Conservation (phyloP, 1,139 yeast species). For the Taphrina flavorubra region DNA sequence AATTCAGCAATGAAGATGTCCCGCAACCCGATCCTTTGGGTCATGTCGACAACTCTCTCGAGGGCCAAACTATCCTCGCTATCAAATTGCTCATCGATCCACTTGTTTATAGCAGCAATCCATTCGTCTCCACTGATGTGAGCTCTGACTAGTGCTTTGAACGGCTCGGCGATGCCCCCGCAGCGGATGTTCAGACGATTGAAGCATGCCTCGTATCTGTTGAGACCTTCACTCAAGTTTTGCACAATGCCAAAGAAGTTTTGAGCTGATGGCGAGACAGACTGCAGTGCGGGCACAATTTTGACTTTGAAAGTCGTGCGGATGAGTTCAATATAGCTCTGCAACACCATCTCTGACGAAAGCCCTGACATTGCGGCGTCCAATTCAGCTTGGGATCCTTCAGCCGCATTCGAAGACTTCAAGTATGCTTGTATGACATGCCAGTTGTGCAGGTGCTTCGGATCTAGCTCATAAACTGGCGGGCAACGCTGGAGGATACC, state of each 20-base stretch:
- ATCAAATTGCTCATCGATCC: background rate
- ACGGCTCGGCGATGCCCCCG: conserved; percentile 7
- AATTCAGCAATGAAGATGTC: conserved; percentile 9
- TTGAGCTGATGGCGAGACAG: conserved; percentile 1
- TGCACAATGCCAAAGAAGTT: conserved; percentile 7
- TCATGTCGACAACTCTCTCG: background rate
- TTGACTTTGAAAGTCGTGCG: conserved; percentile 30
- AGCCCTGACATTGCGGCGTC: conserved; percentile 14
- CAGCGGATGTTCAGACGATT: background rate
- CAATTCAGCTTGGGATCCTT: conserved; percentile 8
- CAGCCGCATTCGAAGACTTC: conserved; percentile 8
- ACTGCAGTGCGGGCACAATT: conserved; percentile 25
- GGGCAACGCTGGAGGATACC: background rate
- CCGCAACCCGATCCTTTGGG: conserved; percentile 13
- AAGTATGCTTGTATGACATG: conserved; percentile 17
- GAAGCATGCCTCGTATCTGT: conserved; percentile 29
- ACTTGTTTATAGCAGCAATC: conserved; percentile 7
- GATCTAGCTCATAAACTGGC: background rate
- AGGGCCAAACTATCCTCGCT: background rate
- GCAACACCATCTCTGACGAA: conserved; percentile 6
- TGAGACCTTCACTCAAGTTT: conserved; percentile 26
- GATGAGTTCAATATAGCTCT: conserved; percentile 16
- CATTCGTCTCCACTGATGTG: background rate
- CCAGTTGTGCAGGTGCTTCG: background rate
- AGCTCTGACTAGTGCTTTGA: conserved; percentile 27